Base-by-base conservation (phyloP, 2,329 filamentous ascomycete species). In the Colletotrichum sp. region DNA sequence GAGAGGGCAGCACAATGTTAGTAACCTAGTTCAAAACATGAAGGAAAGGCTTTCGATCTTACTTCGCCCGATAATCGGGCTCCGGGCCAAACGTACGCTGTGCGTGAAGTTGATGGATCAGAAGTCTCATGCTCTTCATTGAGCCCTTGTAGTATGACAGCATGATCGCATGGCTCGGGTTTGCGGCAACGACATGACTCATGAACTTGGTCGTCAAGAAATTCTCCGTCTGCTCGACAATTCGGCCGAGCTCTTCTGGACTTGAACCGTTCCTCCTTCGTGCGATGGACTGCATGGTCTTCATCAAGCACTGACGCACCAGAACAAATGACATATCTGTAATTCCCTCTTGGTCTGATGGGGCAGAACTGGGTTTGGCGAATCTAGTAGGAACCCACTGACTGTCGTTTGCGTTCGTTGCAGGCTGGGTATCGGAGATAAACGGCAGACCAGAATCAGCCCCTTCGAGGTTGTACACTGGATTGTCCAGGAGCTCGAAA, bases 301-400 rank as follows among this genome's bases (percentile, higher is more conserved):
- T 71, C 16, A 16, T 57, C n/a, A 76, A 55, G 13, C 72, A 65
- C 5, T 74, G 60, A 10, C 77, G 75, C 28, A 79, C 63, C 7
- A 78, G 64, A 0, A 71, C 75, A 55, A 79, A 79, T 3, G 78
- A 71, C 78, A 78, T 79, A 16, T 78, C 78, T 21, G 78, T 79
- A 18, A 79, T 76, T 7, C 78, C 78, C 13, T 78, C 77, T 6
- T 62, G 69, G 24, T 79, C 78, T 3, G 21, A 24, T 5, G 78
- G 78, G 15, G 76, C 49, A 44, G 73, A 76, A 15, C 74, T 75
- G 3, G 78, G 63, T 21, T 78, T 73, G 34, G 77, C 72, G 28
- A 79, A 79, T 5, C 75, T 69, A 5, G 71, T 77, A 4, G 78
- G 67, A 18, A 72, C 60, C 78, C 78, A 79, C 39, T 79, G 71